Percentiles rank a stretch among this genome's conserved stretches.
Evolutionary conservation across 1,284 basidiomycete genomes (phyloP).

Genomic region (Ceratobasidium sp.): DNA sequence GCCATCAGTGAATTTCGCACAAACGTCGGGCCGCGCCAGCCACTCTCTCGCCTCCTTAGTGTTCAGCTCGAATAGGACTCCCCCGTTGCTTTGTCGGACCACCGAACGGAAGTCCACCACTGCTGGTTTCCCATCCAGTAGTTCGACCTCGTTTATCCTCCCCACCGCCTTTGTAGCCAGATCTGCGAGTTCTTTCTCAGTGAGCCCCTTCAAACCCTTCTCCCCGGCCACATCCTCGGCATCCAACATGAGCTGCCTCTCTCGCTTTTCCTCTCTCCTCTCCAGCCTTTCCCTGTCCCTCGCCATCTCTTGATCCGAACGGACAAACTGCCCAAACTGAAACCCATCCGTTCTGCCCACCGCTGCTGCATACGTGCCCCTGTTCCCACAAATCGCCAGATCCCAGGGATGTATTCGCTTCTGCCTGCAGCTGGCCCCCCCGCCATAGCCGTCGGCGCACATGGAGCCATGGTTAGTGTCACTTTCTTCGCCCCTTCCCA

Average conservation of each 20-base stretch:
- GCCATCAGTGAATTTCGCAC: conserved; percentile 17
- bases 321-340: too few relatives aligned
- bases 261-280: conserved; percentile 8
- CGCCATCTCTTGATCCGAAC: too few relatives aligned
- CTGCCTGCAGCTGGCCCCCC: too few relatives aligned
- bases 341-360: too few relatives aligned
- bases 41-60: not conserved
- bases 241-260: conserved; percentile 13
- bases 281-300: not conserved
- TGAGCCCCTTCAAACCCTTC: not conserved
- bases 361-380: too few relatives aligned
- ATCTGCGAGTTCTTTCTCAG: not conserved
- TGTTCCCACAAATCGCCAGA: too few relatives aligned
- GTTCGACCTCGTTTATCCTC: not conserved
- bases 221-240: not conserved
- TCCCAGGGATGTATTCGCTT: too few relatives aligned
- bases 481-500: too few relatives aligned
- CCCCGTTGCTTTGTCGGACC: not conserved
- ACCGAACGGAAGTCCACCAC: not conserved
- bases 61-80: conserved; percentile 7
- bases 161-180: not conserved
- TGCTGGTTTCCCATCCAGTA: not conserved
- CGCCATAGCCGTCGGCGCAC: too few relatives aligned
- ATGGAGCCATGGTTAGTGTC: too few relatives aligned
- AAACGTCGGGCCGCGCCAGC: conserved; percentile 24